Evolutionary conservation across 2,329 filamentous ascomycete genomes (phyloP).

Genomic region (Penicillium freii): DNA sequence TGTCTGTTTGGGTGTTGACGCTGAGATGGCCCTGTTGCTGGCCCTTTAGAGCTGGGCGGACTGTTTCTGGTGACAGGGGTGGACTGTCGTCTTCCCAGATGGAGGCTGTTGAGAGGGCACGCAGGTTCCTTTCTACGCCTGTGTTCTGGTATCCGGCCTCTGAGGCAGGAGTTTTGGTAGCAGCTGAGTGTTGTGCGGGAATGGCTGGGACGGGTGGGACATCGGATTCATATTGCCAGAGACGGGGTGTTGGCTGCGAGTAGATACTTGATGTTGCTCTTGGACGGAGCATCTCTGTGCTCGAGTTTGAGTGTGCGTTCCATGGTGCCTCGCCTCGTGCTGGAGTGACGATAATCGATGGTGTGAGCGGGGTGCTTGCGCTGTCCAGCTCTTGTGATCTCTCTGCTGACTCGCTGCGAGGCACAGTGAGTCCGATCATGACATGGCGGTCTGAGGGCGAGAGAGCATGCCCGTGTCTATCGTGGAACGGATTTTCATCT

Average conservation of each 20-base stretch:
- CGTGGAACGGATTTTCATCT: conserved; percentile 20
- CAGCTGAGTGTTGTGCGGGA: conserved; percentile 31
- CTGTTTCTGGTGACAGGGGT: not conserved
- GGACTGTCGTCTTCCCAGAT: conserved; percentile 38
- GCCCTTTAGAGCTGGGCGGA: conserved; percentile 21
- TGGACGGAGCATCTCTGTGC: conserved; percentile 25
- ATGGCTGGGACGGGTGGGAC: conserved; percentile 45
- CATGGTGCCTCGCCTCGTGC: conserved; percentile 42
- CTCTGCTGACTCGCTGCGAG: conserved; percentile 32
- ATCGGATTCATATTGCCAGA: conserved; percentile 24
- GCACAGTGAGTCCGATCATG: conserved; percentile 47
- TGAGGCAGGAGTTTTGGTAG: conserved; percentile 9
- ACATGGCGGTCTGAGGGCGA: conserved; percentile 48
- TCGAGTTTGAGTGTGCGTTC: conserved; percentile 23
- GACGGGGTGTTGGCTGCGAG: conserved; percentile 40
- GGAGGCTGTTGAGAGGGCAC: conserved; percentile 35
- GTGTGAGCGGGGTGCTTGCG: conserved; percentile 41
- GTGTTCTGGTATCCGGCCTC: conserved; percentile 15
- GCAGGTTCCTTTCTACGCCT: conserved; percentile 10
- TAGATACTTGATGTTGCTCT: conserved; percentile 46
- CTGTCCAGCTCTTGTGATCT: conserved; percentile 29
- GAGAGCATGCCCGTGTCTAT: conserved; percentile 33
- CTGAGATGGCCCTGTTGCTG: conserved; percentile 20
- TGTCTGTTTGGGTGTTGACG: conserved; percentile 33
- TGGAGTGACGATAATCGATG: conserved; percentile 48